Evolutionary conservation across 2,329 filamentous ascomycete species (phyloP).

Genomic region (Fusarium sp.): DNA sequence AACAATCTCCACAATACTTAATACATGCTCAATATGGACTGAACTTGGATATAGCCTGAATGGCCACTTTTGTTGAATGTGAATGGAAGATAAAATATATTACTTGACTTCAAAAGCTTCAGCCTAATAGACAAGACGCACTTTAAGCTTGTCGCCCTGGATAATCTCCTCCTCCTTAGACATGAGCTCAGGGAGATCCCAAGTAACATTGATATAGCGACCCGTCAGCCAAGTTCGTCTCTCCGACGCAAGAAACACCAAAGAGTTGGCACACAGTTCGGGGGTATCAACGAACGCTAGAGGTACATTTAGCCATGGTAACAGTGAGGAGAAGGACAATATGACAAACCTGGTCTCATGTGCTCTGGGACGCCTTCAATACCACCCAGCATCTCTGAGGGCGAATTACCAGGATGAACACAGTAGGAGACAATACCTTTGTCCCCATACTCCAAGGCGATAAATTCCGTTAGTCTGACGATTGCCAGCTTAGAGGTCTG

Average conservation of each 20-base stretch:
- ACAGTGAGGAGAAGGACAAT: accelerated
- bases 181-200: conserved; percentile 36
- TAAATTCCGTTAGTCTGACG: conserved; percentile 33
- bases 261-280: conserved; percentile 27
- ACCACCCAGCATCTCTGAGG: conserved; percentile 18
- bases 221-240: conserved; percentile 24
- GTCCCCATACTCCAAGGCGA: conserved; percentile 21
- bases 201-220: conserved; percentile 36
- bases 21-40: neutral
- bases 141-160: conserved; percentile 14
- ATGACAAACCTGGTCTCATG: conserved; percentile 6
- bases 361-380: conserved; percentile 10
- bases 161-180: conserved; percentile 19
- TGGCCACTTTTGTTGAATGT: neutral
- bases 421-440: conserved; percentile 6
- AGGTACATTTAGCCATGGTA: accelerated
- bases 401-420: conserved; percentile 32
- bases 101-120: too few species aligned
- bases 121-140: conserved; percentile 4
- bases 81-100: neutral
- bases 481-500: conserved; percentile 36
- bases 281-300: conserved; percentile 32
- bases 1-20: neutral
- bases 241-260: conserved; percentile 24
- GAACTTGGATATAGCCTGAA: too few species aligned